These are phyloP conservation scores for Rhynchospora pubera DNA, from an alignment of 176 grass and related monocot species.

Conservation along the genomic window DNA sequence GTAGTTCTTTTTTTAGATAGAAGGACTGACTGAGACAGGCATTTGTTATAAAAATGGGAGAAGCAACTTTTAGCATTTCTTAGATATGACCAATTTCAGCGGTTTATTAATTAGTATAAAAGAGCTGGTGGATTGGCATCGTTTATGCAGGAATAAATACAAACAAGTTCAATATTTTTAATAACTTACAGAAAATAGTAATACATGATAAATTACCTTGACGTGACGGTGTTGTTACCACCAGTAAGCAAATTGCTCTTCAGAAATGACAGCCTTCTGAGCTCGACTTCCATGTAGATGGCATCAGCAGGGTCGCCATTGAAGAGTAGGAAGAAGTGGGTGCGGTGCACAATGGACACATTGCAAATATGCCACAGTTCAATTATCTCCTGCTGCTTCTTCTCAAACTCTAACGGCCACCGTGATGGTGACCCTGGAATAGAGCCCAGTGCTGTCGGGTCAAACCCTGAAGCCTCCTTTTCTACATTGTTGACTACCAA, in stretches of 20 bases:
- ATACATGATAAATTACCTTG: slow-evolving; percentile 32
- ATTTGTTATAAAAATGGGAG: not conserved
- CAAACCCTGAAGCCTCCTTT: not conserved
- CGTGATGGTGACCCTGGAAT: slow-evolving; percentile 25
- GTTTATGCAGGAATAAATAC: not conserved
- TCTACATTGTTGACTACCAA: slow-evolving; percentile 8
- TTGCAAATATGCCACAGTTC: slow-evolving; percentile 78
- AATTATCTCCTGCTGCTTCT: slow-evolving; percentile 64
- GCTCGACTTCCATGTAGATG: slow-evolving; percentile 91
- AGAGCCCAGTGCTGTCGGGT: not conserved
- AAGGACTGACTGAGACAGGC: not conserved
- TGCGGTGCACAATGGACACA: slow-evolving; percentile 72
- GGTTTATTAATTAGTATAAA: not conserved
- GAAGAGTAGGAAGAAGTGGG: slow-evolving; percentile 93
- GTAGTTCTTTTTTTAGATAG: too few species aligned
- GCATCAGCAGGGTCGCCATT: slow-evolving; percentile 62
- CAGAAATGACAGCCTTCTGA: slow-evolving; percentile 64
- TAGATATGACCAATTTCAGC: not conserved
- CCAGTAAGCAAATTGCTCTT: slow-evolving; percentile 37
- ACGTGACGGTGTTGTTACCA: slow-evolving; percentile 18
- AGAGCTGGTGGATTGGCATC: not conserved
- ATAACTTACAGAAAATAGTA: not conserved
- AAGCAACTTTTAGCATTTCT: not conserved
- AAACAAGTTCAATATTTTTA: not conserved
- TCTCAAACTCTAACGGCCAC: slow-evolving; percentile 52